Base-by-base conservation (phyloP, 768 basidiomycete species). In the Lyophyllum shimeji region DNA sequence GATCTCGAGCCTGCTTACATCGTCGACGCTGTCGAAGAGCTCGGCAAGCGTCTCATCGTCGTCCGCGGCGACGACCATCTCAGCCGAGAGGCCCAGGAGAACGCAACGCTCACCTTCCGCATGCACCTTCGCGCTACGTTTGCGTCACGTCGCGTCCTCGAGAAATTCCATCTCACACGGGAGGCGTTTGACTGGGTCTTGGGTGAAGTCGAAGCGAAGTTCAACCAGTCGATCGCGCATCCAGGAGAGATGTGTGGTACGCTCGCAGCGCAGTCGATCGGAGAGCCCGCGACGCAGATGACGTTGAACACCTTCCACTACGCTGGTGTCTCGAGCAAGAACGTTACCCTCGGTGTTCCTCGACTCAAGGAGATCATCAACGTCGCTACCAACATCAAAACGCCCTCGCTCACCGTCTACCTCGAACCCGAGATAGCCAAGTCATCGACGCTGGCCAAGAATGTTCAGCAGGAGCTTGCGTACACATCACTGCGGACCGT, bases 201-300 rank as follows among this genome's bases (percentile, higher is more conserved):
- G 48, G 90, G 97, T 59, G 97, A 98, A 73, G 84, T 98, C 27
- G 95, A 98, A 69, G 81, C 92, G 44, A 95, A 95, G 70, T 98
- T 98, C 80, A 96, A 98, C 67, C 89, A 87, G 62, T 90, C 97
- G 2, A 64, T 96, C 1, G 94, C 84, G 9, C 90, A 97, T 64
- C 93, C 97, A 0, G 95, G 96, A 44, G 97, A 98, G 74, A 99
- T 99, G 97, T 98, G 97, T 61, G 97, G 97, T 43, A 97, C 95
- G 0, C 83, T 98, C 20, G 90, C 96, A 34, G 97, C 97, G 0
- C 97, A 99, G 75, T 98, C 97, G 0, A 99, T 98, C 61, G 97
- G 97, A 71, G 97, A 98, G 77, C 97, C 97, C 0, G 97, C 97
- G 3, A 99, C 97, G 0, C 97, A 99, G 75, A 98, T 99, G 97